Base-by-base conservation (phyloP, 2,329 filamentous ascomycete genomes). In the Diaporthe ilicicola region DNA sequence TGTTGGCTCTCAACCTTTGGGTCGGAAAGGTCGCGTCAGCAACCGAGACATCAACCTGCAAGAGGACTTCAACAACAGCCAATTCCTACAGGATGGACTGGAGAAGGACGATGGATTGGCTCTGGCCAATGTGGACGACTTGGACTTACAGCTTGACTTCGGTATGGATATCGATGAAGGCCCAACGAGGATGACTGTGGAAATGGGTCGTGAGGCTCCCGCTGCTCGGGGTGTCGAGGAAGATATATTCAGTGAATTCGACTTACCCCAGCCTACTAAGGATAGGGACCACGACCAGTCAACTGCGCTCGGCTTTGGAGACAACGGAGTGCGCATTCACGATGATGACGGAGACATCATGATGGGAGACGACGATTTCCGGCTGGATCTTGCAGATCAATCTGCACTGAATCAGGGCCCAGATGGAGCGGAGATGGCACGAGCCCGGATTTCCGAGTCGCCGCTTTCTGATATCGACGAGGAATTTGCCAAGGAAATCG, bases 181-280 rank as follows among this genome's bases (percentile, higher is more conserved):
- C 42, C 88, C 82, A 24, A 79, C 75, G 71, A 79, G 81, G 74
- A 83, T 83, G 72, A 96, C 91, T 77, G 91, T 98, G 71, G 96
- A 99, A 91, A 87, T 94, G 76, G 96, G 95, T 78, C 93, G 95
- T 90, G 92, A 97, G 75, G 95, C 93, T 24, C 91, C 93, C 5
- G 86, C 89, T 19, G 86, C 92, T 29, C 87, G 89, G 55, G 85
- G 90, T 2, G 82, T 91, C 24, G 93, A 93, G 74, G 91, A 93
- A 48, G 90, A 93, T 74, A 89, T 95, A 67, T 83, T 91, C 72
- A 88, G 88, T 73, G 91, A 93, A 70, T 77, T 91, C 46, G 90
- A 91, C 74, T 82, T 89, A 6, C 84, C 87, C 12, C 85, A 84
- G 56, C 83, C 80, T 27, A 84, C 88, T 70, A 91, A 92, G 75